phyloP scores from a whole-genome alignment of 192 early-diverging fungal species.

The Coemansia sp. region DNA sequence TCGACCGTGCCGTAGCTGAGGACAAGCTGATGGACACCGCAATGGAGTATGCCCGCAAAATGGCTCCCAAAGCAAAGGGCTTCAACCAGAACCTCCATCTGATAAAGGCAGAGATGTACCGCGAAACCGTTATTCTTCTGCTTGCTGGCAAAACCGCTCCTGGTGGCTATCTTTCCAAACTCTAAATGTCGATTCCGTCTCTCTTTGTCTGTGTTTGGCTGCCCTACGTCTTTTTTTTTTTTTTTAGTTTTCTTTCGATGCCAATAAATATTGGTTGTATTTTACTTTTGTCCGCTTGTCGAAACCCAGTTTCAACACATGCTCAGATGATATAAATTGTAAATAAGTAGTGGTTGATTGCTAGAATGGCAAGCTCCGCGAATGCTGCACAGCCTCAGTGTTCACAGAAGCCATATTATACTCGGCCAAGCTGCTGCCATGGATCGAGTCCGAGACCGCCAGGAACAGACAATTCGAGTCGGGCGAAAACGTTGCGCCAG shows the following conservation, averaged over 20 bases:
- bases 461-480: conserved; percentile 48
- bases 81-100: conserved; percentile 56
- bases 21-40: conserved; percentile 57
- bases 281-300: too few species aligned
- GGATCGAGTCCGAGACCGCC: conserved; percentile 42
- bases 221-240: neutral
- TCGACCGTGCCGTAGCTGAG: conserved; percentile 59
- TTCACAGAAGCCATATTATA: conserved; percentile 1
- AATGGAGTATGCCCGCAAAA: conserved; percentile 54
- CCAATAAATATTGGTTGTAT: neutral
- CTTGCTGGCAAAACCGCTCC: conserved; percentile 35
- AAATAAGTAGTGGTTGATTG: neutral
- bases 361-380: neutral
- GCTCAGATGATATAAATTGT: neutral
- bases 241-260: neutral
- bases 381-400: neutral
- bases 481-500: conserved; percentile 48
- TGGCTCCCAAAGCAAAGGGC: conserved; percentile 59
- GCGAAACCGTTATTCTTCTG: conserved; percentile 51
- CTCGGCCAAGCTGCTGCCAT: conserved; percentile 34
- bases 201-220: neutral
- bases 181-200: conserved; percentile 11
- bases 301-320: too few species aligned
- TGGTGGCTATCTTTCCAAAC: conserved; percentile 48
- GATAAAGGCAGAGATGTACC: conserved; percentile 70